Conservation (phyloP, 352 stramenopile species). For the Lagenidium giganteum region DNA sequence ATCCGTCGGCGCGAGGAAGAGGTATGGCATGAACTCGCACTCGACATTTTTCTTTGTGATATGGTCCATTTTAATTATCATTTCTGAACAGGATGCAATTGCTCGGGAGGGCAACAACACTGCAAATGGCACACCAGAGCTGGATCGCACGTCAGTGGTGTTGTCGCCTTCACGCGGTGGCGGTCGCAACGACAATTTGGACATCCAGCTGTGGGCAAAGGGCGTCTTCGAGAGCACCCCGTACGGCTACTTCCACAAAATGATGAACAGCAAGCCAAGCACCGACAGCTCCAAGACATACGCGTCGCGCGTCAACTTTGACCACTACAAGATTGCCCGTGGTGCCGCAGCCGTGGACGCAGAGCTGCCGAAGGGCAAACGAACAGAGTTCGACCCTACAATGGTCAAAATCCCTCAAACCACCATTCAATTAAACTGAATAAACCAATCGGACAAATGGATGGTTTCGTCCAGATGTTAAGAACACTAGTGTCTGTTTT, state of each 20-base stretch:
- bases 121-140: no score
- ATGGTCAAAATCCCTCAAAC: constrained; percentile 30
- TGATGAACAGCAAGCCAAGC: constrained; percentile 52
- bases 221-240: constrained; percentile 73
- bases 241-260: constrained; percentile 84
- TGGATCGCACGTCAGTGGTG: background rate
- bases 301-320: constrained; percentile 54
- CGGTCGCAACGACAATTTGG: constrained; percentile 58
- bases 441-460: no score
- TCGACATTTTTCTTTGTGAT: background rate
- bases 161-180: no score
- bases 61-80: background rate
- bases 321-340: constrained; percentile 68
- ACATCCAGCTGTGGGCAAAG: constrained; percentile 72
- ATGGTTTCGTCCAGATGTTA: no score
- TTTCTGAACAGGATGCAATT: constrained; percentile 31
- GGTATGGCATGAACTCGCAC: constrained; percentile 4
- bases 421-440: no score
- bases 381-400: constrained; percentile 56
- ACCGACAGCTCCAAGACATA: constrained; percentile 43
- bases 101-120: constrained; percentile 32
- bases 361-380: constrained; percentile 60
- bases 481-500: no score
- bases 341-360: constrained; percentile 30
- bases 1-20: constrained; percentile 63